Conservation (phyloP, 768 basidiomycete genomes). For the Lactifluus volemus region DNA sequence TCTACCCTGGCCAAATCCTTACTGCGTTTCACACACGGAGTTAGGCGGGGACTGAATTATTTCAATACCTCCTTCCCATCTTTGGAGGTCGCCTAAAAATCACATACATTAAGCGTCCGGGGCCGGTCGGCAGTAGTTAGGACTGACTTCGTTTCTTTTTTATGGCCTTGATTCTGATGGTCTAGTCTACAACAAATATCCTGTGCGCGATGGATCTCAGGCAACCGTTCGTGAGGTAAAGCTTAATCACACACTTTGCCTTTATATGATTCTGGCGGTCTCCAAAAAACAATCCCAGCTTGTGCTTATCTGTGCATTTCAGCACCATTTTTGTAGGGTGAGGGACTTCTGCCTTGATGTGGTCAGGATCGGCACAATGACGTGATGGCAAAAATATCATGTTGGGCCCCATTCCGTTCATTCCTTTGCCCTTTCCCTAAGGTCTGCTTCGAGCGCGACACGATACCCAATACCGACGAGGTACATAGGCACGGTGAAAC, state of each 20-base stretch:
- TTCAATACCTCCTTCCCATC: slow-evolving; percentile 92
- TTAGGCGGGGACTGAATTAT: slow-evolving; percentile 81
- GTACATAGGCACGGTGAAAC: slow-evolving; percentile 74
- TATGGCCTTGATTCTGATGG: slow-evolving; percentile 81
- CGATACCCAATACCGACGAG: slow-evolving; percentile 96
- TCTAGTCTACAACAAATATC: slow-evolving; percentile 93
- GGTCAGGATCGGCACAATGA: slow-evolving; percentile 71
- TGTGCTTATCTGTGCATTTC: slow-evolving; percentile 80
- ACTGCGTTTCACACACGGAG: too few species aligned
- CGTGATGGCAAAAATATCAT: slow-evolving; percentile 89
- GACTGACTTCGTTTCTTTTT: slow-evolving; percentile 80
- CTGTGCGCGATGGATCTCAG: slow-evolving; percentile 34
- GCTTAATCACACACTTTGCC: slow-evolving; percentile 68
- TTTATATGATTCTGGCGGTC: slow-evolving; percentile 95
- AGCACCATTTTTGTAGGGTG: slow-evolving; percentile 77
- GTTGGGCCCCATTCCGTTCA: slow-evolving; percentile 61
- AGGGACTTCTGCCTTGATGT: slow-evolving; percentile 76
- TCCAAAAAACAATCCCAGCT: slow-evolving; percentile 77
- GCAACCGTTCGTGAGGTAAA: slow-evolving; percentile 3
- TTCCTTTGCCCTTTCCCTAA: slow-evolving; percentile 44
- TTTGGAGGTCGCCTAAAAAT: slow-evolving; percentile 78
- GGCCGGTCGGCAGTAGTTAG: too few species aligned
- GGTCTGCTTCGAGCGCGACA: slow-evolving; percentile 76
- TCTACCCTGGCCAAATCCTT: slow-evolving; percentile 80
- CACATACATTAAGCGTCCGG: too few species aligned